These are phyloP conservation scores for Nevesoporus exiguus DNA, from an alignment of 768 basidiomycete species.

Conservation along the genomic window DNA sequence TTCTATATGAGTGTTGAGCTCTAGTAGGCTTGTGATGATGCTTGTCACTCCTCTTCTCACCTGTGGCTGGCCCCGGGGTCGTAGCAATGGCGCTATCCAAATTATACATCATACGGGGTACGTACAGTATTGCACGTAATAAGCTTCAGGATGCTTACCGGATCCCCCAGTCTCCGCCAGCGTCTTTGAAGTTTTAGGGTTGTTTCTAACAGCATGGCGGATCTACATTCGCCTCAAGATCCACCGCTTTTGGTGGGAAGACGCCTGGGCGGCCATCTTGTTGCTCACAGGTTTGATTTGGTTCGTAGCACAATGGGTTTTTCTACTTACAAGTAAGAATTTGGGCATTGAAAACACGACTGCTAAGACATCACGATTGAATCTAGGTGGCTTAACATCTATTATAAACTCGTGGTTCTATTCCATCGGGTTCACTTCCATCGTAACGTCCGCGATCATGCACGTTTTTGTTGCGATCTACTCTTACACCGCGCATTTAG, in stretches of 20 bases:
- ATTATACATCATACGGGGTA: constrained; percentile 6
- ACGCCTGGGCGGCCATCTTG: background rate
- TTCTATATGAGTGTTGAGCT: background rate
- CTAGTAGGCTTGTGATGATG: background rate
- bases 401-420: background rate
- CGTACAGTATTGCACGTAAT: background rate
- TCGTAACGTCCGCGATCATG: background rate
- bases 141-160: background rate
- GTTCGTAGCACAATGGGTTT: background rate
- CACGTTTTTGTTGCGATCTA: background rate
- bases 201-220: constrained; percentile 17
- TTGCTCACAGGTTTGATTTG: background rate
- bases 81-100: background rate
- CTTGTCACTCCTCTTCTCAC: background rate
- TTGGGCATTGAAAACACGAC: background rate
- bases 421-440: background rate
- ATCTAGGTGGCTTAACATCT: background rate
- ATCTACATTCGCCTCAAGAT: constrained; percentile 15
- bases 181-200: constrained; percentile 13
- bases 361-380: background rate
- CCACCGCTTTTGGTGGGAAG: background rate
- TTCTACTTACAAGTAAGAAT: background rate
- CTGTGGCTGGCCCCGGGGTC: background rate
- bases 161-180: constrained; percentile 5
- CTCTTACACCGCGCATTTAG: background rate